These are phyloP conservation scores for Trametes elegans DNA, from an alignment of 768 basidiomycete genomes.

Conservation along the genomic window DNA sequence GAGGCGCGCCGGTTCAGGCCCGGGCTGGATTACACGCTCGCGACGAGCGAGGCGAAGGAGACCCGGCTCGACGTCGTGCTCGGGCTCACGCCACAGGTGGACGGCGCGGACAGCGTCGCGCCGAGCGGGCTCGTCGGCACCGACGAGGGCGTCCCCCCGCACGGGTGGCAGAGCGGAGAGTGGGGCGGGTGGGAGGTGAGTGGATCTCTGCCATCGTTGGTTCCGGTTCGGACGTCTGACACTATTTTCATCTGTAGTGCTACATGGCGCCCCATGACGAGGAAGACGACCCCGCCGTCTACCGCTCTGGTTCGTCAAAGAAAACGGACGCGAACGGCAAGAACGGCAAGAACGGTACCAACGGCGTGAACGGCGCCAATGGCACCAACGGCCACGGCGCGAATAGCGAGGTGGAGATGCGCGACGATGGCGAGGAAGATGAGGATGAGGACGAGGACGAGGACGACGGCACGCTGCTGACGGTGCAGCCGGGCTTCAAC, in stretches of 20 bases:
- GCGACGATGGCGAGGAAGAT: conserved; percentile 23
- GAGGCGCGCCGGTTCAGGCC: conserved; percentile 89
- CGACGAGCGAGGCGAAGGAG: conserved; percentile 81
- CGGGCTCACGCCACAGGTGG: conserved; percentile 71
- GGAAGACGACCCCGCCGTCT: conserved; percentile 94
- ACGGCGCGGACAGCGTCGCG: conserved; percentile 29
- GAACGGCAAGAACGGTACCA: conserved; percentile 19
- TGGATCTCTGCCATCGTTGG: conserved; percentile 4
- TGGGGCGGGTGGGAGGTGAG: conserved; percentile 95
- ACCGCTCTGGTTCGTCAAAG: conserved; percentile 50
- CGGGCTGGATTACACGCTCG: conserved; percentile 93
- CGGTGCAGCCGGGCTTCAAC: conserved; percentile 89
- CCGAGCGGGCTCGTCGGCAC: conserved; percentile 16
- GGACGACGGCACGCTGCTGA: conserved; percentile 79
- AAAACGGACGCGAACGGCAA: conserved; percentile 20
- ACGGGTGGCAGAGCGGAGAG: conserved; percentile 68
- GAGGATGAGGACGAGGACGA: conserved; percentile 54
- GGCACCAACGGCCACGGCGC: conserved; percentile 20
- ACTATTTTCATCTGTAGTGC: conserved; percentile 46
- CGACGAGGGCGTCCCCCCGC: conserved; percentile 31
- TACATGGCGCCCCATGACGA: conserved; percentile 95
- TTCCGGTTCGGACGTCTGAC: conserved; percentile 6
- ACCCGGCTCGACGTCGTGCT: conserved; percentile 83
- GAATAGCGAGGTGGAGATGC: conserved; percentile 12
- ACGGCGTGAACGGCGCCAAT: no score